These are phyloP conservation scores for Aphanomyces invadans DNA, from an alignment of 352 stramenopile species.

Conservation along the genomic window DNA sequence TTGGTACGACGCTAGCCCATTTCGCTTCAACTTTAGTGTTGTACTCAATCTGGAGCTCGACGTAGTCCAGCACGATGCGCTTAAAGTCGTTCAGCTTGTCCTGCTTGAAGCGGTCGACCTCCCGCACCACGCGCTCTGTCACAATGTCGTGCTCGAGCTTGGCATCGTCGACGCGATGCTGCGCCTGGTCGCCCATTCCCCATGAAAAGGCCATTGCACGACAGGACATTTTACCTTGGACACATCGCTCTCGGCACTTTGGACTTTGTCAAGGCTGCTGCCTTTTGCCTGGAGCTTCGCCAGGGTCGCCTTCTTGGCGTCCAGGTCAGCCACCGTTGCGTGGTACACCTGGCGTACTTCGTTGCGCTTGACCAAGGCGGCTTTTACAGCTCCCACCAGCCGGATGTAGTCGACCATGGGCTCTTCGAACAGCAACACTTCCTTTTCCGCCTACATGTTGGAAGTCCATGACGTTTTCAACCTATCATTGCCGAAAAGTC, in stretches of 20 bases:
- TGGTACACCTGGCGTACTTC: constrained; percentile 88
- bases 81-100: constrained; percentile 95
- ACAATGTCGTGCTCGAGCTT: constrained; percentile 92
- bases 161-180: constrained; percentile 80
- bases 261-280: constrained; percentile 80
- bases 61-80: constrained; percentile 94
- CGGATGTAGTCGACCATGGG: constrained; percentile 95
- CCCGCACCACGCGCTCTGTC: constrained; percentile 90
- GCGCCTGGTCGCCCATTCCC: constrained; percentile 33
- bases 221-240: constrained; percentile 30
- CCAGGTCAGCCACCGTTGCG: constrained; percentile 78
- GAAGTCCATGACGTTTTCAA: background rate
- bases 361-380: constrained; percentile 88
- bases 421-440: constrained; percentile 91
- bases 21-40: constrained; percentile 88
- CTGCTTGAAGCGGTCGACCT: constrained; percentile 96
- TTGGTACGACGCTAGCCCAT: constrained; percentile 70
- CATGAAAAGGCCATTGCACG: background rate
- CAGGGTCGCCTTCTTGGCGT: constrained; percentile 61
- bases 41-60: constrained; percentile 95
- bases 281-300: constrained; percentile 57
- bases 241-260: constrained; percentile 74
- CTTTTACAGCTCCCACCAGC: constrained; percentile 92
- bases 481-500: background rate
- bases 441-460: constrained; percentile 61